Conservation (phyloP, 1,284 basidiomycete genomes). For the Gymnopus androsaceus region DNA sequence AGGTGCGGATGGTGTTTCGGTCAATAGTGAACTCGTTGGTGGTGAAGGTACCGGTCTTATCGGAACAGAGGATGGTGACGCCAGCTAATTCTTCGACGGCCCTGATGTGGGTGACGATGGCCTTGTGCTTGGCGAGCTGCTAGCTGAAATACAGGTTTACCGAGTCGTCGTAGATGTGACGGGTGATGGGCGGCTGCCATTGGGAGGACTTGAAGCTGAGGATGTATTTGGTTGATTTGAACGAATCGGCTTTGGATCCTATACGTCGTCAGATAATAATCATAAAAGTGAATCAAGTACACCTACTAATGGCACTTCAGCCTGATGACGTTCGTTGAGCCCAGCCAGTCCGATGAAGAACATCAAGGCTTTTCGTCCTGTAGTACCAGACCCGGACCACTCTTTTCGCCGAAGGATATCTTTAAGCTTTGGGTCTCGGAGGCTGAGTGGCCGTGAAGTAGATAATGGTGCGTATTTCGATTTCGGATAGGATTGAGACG, state of each 20-base stretch:
- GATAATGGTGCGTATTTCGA: conserved; percentile 34
- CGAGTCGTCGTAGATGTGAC: neutral
- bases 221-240: neutral
- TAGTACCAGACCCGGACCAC: conserved; percentile 32
- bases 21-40: no score
- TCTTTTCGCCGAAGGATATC: conserved; percentile 28
- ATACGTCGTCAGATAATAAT: neutral
- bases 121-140: no score
- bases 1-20: no score
- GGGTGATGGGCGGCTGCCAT: conserved; percentile 5
- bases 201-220: conserved; percentile 18
- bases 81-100: no score
- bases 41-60: no score
- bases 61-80: no score
- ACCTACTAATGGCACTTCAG: neutral
- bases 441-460: conserved; percentile 36
- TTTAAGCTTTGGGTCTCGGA: conserved; percentile 35
- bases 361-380: conserved; percentile 32
- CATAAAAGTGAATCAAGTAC: neutral
- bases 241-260: neutral
- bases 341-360: conserved; percentile 25
- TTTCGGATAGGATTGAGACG: neutral
- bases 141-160: neutral
- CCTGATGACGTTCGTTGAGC: neutral
- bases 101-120: no score